phyloP scores from a whole-genome alignment of 1,139 yeast genomes.

The Nadsonia commutata region DNA sequence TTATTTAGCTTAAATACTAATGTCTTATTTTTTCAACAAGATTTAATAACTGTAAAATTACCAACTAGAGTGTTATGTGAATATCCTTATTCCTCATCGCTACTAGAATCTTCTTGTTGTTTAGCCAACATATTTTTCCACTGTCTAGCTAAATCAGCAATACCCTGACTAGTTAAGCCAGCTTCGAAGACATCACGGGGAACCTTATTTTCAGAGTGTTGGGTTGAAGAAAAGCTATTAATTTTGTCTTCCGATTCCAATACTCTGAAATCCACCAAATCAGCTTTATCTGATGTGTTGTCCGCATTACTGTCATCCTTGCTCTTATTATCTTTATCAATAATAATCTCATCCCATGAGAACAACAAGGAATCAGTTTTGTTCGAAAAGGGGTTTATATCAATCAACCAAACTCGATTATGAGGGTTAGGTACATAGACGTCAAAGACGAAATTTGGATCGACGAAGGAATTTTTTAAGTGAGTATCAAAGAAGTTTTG shows the following conservation, averaged over 20 bases:
- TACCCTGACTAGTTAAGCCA: constrained; percentile 33
- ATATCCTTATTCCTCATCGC: neutral
- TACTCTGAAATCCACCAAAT: constrained; percentile 37
- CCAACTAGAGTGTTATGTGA: no score
- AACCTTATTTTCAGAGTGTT: constrained; percentile 79
- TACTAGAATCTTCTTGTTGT: constrained; percentile 8
- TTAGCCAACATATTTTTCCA: constrained; percentile 12
- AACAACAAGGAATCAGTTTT: constrained; percentile 63
- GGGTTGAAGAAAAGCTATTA: constrained; percentile 55
- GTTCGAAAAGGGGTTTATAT: constrained; percentile 72
- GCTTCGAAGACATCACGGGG: constrained; percentile 88
- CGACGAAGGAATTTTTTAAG: constrained; percentile 37
- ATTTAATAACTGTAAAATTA: no score
- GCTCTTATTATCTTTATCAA: constrained; percentile 21
- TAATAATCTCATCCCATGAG: constrained; percentile 66
- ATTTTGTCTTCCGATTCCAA: constrained; percentile 44
- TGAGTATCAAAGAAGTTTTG: constrained; percentile 40
- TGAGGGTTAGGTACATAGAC: constrained; percentile 70
- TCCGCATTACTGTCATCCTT: constrained; percentile 16
- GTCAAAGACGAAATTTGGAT: constrained; percentile 53
- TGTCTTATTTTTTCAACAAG: no score
- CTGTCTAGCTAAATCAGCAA: constrained; percentile 18
- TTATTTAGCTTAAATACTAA: no score
- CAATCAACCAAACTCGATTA: constrained; percentile 50
- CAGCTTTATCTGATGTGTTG: constrained; percentile 29